phyloP scores from a whole-genome alignment of 495 filamentous ascomycete genomes.

The Lindgomyces ingoldianus region DNA sequence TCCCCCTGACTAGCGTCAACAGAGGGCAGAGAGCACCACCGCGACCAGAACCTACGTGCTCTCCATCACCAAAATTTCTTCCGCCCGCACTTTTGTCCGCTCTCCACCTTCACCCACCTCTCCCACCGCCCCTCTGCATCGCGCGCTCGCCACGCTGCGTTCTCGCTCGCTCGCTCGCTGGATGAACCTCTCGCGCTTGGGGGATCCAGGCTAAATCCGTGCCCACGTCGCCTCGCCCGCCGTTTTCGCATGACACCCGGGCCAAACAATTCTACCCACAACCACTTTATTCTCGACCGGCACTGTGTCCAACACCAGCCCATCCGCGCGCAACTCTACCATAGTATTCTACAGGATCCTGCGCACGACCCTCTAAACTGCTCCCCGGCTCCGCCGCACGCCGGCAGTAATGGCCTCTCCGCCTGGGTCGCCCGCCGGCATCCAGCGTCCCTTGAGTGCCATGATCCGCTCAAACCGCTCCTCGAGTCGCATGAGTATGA shows the following conservation, averaged over 20 bases:
- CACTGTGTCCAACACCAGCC: not conserved
- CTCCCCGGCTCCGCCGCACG: slow-evolving; percentile 19
- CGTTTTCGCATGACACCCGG: slow-evolving; percentile 27
- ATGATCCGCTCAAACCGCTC: slow-evolving; percentile 80
- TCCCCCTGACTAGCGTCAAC: not conserved
- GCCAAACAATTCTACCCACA: not conserved
- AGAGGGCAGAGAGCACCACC: not conserved
- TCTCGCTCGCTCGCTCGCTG: slow-evolving; percentile 5
- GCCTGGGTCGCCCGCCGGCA: slow-evolving; percentile 60
- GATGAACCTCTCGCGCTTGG: not conserved
- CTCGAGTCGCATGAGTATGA: slow-evolving; percentile 86
- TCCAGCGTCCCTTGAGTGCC: slow-evolving; percentile 77
- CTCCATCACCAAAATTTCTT: not conserved
- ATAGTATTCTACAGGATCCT: not conserved
- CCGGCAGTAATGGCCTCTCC: slow-evolving; percentile 56
- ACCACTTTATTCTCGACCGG: slow-evolving; percentile 18
- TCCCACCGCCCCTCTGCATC: not conserved
- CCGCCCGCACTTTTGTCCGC: not conserved
- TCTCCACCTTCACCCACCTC: not conserved
- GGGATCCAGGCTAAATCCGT: slow-evolving; percentile 10
- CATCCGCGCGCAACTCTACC: not conserved
- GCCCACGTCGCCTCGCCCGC: not conserved
- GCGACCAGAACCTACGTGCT: not conserved
- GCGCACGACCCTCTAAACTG: slow-evolving; percentile 21
- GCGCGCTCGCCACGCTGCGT: not conserved